A percentile compares a stretch with the other conserved stretches of the same genome.
Evolutionary conservation across 805 yeast species (phyloP).

Genomic region (Zygosaccharomyces bailii): DNA sequence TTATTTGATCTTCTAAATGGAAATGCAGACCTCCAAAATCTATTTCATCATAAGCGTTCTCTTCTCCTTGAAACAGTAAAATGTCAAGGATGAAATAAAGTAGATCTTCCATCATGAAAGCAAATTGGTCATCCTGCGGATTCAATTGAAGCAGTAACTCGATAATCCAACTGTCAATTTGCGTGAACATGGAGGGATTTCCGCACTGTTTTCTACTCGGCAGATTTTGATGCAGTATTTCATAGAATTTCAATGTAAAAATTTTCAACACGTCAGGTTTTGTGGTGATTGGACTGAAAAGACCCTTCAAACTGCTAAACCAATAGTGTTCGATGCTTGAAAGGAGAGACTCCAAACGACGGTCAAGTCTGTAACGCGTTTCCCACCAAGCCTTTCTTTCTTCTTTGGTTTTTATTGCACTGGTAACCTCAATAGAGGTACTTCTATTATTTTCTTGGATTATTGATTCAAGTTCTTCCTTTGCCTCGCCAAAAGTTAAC

Average conservation of each 20-base stretch:
- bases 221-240: conserved; percentile 42
- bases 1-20: conserved; percentile 48
- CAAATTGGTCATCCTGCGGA: conserved; percentile 19
- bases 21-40: conserved; percentile 54
- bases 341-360: conserved; percentile 51
- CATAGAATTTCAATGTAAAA: conserved; percentile 40
- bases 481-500: conserved; percentile 45
- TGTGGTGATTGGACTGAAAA: conserved; percentile 44
- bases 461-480: conserved; percentile 46
- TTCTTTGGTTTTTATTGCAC: conserved; percentile 50
- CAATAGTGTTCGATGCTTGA: conserved; percentile 57
- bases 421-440: conserved; percentile 52
- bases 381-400: conserved; percentile 79
- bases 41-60: conserved; percentile 61
- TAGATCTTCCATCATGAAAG: conserved; percentile 55
- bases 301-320: conserved; percentile 73
- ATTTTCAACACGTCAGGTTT: conserved; percentile 26
- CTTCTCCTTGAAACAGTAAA: conserved; percentile 59
- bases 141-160: conserved; percentile 51
- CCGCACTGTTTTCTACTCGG: conserved; percentile 45
- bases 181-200: conserved; percentile 27
- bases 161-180: conserved; percentile 45
- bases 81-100: conserved; percentile 60
- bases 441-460: conserved; percentile 60
- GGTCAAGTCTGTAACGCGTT: conserved; percentile 58